phyloP scores from a whole-genome alignment of 176 grass and related monocot species.

The Saccharum officinarum region DNA sequence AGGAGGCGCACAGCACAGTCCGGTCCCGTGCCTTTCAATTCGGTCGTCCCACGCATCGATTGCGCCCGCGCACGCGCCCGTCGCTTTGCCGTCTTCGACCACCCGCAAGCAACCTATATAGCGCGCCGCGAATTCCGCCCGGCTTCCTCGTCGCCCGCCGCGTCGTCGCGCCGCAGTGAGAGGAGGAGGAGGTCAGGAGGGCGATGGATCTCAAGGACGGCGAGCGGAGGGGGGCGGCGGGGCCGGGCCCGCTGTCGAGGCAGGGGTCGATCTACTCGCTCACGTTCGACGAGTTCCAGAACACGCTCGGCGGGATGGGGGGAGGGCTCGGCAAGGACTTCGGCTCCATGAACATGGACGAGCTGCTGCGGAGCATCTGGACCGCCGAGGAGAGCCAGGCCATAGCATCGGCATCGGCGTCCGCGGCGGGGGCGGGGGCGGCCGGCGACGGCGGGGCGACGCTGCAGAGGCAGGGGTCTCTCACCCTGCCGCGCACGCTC shows the following conservation, averaged over 20 bases:
- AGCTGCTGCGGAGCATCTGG: constrained; percentile 89
- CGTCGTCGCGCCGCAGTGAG: constrained; percentile 8
- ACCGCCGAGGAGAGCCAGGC: constrained; percentile 84
- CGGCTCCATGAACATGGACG: constrained; percentile 97
- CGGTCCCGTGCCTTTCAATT: constrained; percentile 36
- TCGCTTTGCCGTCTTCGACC: constrained; percentile 21
- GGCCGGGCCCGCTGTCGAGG: constrained; percentile 41
- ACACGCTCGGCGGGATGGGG: constrained; percentile 51
- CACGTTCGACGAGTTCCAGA: constrained; percentile 90
- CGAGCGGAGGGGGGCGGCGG: constrained; percentile 18
- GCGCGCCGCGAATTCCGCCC: constrained; percentile 8
- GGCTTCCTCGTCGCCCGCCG: background rate
- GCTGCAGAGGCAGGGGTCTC: constrained; percentile 72
- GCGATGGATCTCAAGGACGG: constrained; percentile 40
- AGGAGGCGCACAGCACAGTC: background rate
- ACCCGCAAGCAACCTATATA: constrained; percentile 46
- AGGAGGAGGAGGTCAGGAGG: background rate
- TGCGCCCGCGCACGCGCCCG: constrained; percentile 15
- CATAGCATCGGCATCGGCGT: constrained; percentile 45
- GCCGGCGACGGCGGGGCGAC: background rate
- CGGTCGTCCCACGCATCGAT: constrained; percentile 21
- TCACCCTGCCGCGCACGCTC: constrained; percentile 70
- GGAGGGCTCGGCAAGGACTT: constrained; percentile 63
- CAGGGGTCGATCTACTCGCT: constrained; percentile 82
- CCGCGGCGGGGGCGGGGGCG: background rate